A percentile compares a stretch with the other conserved stretches of the same genome.
phyloP scores from a whole-genome alignment of 352 stramenopile species.

The Pythium volutum region DNA sequence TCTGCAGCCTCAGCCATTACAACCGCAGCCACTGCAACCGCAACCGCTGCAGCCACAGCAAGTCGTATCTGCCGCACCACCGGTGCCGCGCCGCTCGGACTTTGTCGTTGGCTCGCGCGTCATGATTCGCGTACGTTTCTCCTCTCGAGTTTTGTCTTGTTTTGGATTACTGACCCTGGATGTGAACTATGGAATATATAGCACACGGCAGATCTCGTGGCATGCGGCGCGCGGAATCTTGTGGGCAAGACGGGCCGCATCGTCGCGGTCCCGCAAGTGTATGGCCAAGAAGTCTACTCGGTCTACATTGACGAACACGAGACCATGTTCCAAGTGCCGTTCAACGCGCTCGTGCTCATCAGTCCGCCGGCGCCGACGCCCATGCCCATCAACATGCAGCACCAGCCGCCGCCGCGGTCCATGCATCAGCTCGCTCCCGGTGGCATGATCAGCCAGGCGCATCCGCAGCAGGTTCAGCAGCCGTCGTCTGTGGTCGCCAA shows the following conservation, averaged over 20 bases:
- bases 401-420: conserved; percentile 31
- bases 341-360: conserved; percentile 68
- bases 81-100: conserved; percentile 44
- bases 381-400: conserved; percentile 35
- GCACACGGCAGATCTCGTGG: conserved; percentile 70
- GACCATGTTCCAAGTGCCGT: conserved; percentile 76
- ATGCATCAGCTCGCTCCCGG: conserved; percentile 40
- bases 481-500: background rate
- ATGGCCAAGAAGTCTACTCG: conserved; percentile 76
- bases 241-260: conserved; percentile 72
- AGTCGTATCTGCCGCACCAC: conserved; percentile 11
- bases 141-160: background rate
- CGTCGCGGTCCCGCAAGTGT: conserved; percentile 69
- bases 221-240: conserved; percentile 70
- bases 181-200: conserved; percentile 45
- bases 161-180: background rate
- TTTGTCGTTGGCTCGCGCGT: conserved; percentile 63
- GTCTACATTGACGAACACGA: conserved; percentile 85
- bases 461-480: conserved; percentile 1
- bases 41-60: conserved; percentile 8
- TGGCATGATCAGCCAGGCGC: conserved; percentile 16
- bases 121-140: conserved; percentile 54
- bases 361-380: conserved; percentile 32
- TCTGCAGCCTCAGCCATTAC: conserved; percentile 1
- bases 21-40: conserved; percentile 9